A percentile compares a stretch with the other conserved stretches of the same genome.
Conservation (phyloP, 2,329 filamentous ascomycete genomes). For the Apiospora arundinis region DNA sequence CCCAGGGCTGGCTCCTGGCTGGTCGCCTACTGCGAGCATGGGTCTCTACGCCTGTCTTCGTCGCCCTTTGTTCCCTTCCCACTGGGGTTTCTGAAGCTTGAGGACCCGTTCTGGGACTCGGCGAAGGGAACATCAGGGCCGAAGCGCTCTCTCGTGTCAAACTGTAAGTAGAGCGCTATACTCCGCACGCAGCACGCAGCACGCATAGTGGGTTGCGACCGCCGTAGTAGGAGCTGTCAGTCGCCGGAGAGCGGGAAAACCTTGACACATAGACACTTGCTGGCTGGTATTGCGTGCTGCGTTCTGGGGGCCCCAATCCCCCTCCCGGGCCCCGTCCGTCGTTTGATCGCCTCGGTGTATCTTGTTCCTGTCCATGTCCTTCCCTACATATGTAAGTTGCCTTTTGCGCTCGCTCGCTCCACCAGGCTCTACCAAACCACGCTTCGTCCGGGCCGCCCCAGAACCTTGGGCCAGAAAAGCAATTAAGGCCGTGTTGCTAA, state of each 20-base stretch:
- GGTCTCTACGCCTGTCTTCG: not conserved
- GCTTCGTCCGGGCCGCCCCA: conserved; percentile 8
- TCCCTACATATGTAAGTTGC: too few relatives aligned
- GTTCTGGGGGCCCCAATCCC: not conserved
- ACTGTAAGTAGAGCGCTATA: not conserved
- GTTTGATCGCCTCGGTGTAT: conserved; percentile 10
- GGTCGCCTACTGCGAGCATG: not conserved
- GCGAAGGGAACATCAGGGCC: not conserved
- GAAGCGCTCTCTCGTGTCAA: conserved; percentile 1
- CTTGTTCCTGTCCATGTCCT: not conserved
- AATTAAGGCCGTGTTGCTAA: not conserved
- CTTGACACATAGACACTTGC: not conserved
- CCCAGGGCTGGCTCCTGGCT: conserved; percentile 1
- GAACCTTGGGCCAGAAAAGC: conserved; percentile 7
- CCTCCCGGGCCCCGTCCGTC: not conserved
- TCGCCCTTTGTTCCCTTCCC: not conserved
- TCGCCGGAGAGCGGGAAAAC: not conserved
- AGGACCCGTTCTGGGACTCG: not conserved
- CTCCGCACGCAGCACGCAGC: not conserved
- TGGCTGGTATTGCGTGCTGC: conserved; percentile 2
- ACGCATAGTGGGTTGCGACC: not conserved
- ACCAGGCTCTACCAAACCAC: not conserved
- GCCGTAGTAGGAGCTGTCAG: not conserved
- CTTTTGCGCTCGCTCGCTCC: not conserved
- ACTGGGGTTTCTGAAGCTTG: not conserved